Evolutionary conservation across 257 asterid genomes (phyloP).

Genomic region (Jacaranda mimosifolia): DNA sequence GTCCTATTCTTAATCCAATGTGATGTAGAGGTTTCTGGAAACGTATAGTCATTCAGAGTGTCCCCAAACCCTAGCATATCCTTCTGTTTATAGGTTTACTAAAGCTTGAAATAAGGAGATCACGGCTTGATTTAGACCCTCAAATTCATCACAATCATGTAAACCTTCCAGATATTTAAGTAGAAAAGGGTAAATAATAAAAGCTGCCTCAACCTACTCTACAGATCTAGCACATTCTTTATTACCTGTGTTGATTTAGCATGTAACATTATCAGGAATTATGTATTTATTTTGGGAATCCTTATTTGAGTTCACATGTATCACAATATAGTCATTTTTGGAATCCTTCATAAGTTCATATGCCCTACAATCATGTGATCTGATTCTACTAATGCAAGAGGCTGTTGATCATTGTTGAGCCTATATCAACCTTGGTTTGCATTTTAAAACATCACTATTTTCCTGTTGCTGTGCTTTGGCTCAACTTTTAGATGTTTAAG

Average conservation of each 20-base stretch:
- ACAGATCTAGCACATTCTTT: slow-evolving; percentile 7
- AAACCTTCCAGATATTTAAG: slow-evolving; percentile 20
- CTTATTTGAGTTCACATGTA: background rate
- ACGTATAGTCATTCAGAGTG: background rate
- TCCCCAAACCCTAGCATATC: background rate
- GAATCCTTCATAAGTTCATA: background rate
- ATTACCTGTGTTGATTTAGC: background rate
- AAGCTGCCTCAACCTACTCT: slow-evolving; percentile 2
- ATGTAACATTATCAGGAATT: slow-evolving; percentile 11
- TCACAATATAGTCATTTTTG: slow-evolving; percentile 5
- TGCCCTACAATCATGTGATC: slow-evolving; percentile 3
- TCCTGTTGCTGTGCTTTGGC: slow-evolving; percentile 22
- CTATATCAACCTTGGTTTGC: slow-evolving; percentile 8
- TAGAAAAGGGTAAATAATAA: background rate
- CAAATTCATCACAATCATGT: background rate
- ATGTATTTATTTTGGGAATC: background rate
- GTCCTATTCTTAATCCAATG: background rate
- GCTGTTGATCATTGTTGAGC: background rate
- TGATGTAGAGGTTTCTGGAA: background rate
- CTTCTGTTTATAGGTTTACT: slow-evolving; percentile 1
- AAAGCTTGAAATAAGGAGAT: slow-evolving; percentile 9
- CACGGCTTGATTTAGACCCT: background rate
- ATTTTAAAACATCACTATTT: background rate
- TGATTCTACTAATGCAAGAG: slow-evolving; percentile 18
- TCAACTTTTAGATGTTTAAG: background rate